These are phyloP conservation scores for Exutisphaerella laricina DNA, from an alignment of 2,329 filamentous ascomycete species.

Conservation along the genomic window DNA sequence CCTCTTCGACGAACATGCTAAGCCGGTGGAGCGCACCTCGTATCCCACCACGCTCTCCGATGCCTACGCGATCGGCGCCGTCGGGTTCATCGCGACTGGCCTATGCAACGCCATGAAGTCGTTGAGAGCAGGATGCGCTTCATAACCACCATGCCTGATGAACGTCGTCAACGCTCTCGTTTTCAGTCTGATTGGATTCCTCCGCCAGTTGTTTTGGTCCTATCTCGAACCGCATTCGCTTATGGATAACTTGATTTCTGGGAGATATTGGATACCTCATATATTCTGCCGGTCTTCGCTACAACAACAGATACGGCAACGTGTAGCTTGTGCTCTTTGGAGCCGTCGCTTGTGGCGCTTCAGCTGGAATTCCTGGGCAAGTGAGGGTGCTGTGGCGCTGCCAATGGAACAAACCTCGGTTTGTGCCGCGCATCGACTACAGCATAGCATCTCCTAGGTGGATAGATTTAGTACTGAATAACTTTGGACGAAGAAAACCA, in stretches of 20 bases:
- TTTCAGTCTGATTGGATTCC: slow-evolving; percentile 44
- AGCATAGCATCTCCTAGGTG: slow-evolving; percentile 28
- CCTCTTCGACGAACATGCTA: background rate
- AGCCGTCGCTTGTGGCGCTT: slow-evolving; percentile 45
- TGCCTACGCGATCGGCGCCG: slow-evolving; percentile 48
- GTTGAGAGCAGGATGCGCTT: slow-evolving; percentile 50
- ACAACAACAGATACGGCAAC: slow-evolving; percentile 48
- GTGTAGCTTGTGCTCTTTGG: slow-evolving; percentile 49
- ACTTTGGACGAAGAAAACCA: slow-evolving; percentile 47
- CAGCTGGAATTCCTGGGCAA: slow-evolving; percentile 49
- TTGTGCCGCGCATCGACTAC: slow-evolving; percentile 33
- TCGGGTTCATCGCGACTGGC: slow-evolving; percentile 48
- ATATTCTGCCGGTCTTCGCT: slow-evolving; percentile 46
- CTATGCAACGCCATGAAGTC: slow-evolving; percentile 55
- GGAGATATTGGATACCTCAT: slow-evolving; percentile 47
- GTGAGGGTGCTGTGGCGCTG: slow-evolving; percentile 47
- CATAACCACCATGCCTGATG: slow-evolving; percentile 48
- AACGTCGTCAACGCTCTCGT: slow-evolving; percentile 50
- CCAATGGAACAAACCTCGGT: slow-evolving; percentile 43
- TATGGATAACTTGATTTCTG: slow-evolving; percentile 42
- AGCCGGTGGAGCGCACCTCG: slow-evolving; percentile 34
- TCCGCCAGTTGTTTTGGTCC: slow-evolving; percentile 47
- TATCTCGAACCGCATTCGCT: slow-evolving; percentile 46
- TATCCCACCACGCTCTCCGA: slow-evolving; percentile 51
- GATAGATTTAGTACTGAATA: slow-evolving; percentile 48